Base-by-base conservation (phyloP, 176 grass and related monocot genomes). In the Phyllostachys edulis region DNA sequence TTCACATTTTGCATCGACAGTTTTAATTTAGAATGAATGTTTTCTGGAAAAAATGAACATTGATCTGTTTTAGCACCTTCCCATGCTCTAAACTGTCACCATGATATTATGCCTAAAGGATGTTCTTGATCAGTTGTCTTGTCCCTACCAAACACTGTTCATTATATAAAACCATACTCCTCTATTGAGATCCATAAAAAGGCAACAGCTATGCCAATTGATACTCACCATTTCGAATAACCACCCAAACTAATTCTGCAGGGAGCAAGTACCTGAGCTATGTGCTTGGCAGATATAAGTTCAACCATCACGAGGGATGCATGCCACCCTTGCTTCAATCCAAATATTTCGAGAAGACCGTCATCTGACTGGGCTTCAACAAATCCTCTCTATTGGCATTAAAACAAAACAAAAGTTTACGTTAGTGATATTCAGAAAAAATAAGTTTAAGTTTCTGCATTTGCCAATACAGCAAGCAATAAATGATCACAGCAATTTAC, bases 281-380 rank as follows among this genome's bases (percentile, higher is more conserved):
- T 96, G 85, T 99, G 96, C 77, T 99, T 99, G 51, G 92, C 96
- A 67, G 96, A 99, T 89, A 99, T 96, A 89, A 99, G 91, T 90
- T 99, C 96, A 65, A 99, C 96, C 96, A 99, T 99, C 69, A 99
- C 96, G 21, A 99, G 89, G 45, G 96, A 99, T 79, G 96, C 93
- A 88, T 99, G 96, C 96, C 96, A 99, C 56, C 96, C 96, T 92
- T 99, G 96, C 88, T 99, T 99, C 56, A 99, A 57, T 60, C 96
- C 96, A 84, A 99, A 99, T 87, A 99, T 99, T 90, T 99, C 96
- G 16, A 99, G 96, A 77, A 99, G 91, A 40, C 96, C 93, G 63
- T 99, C 93, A 74, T 99, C 91, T 73, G 89, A 85, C 3, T 96
- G 93, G 47, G 96, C 96, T 82, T 99, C 91, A 27, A 99, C 93